These are phyloP conservation scores for Echeveria elegans DNA, from an alignment of 164 flowering plant genomes.

Conservation along the genomic window DNA sequence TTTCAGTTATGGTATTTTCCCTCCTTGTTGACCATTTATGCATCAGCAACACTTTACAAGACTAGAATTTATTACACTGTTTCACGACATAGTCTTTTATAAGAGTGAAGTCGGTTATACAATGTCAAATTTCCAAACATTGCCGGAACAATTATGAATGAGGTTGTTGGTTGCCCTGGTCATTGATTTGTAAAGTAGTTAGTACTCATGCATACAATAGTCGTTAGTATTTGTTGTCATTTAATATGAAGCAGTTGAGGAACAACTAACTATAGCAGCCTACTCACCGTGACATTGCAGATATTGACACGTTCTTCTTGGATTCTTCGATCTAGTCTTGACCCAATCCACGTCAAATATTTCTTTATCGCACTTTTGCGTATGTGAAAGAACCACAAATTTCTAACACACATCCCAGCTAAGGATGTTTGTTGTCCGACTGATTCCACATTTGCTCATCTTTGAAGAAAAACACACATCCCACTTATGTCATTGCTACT, in stretches of 20 bases:
- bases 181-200: background rate
- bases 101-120: background rate
- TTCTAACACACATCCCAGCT: background rate
- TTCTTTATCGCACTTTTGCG: background rate
- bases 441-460: background rate
- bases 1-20: too few species aligned
- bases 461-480: background rate
- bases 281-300: background rate
- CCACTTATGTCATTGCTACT: background rate
- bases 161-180: constrained; percentile 3
- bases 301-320: background rate
- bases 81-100: background rate
- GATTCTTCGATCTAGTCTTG: background rate
- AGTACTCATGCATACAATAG: background rate
- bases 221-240: constrained; percentile 5
- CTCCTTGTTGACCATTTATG: too few species aligned
- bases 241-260: constrained; percentile 2
- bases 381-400: background rate
- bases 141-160: constrained; percentile 3
- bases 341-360: background rate
- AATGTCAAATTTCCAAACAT: background rate
- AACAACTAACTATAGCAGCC: background rate
- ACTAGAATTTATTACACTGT: background rate
- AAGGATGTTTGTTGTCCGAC: background rate
- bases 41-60: background rate